Evolutionary conservation across 2,329 filamentous ascomycete species (phyloP).

Genomic region (Pseudogymnoascus sp.): DNA sequence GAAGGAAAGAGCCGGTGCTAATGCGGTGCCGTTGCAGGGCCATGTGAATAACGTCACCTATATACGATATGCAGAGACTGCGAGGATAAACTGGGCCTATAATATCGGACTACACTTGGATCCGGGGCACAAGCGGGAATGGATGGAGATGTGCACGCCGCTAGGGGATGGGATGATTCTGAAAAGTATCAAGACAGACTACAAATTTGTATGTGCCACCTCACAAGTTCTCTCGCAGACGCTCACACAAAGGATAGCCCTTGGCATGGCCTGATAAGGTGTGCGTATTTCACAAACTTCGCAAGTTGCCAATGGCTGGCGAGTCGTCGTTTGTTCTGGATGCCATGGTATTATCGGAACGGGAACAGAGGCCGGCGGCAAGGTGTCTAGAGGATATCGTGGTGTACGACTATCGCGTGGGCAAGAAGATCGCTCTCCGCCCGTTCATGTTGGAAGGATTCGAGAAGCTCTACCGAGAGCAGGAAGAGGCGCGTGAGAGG

Average conservation of each 20-base stretch:
- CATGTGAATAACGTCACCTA: slow-evolving; percentile 87
- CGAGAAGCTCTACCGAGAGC: slow-evolving; percentile 47
- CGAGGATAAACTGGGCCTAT: slow-evolving; percentile 67
- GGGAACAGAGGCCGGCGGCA: slow-evolving; percentile 62
- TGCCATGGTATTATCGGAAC: slow-evolving; percentile 64
- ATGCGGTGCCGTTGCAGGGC: slow-evolving; percentile 34
- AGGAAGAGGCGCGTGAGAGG: slow-evolving; percentile 47
- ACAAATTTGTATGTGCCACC: slow-evolving; percentile 64
- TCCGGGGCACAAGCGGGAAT: slow-evolving; percentile 50
- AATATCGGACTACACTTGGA: slow-evolving; percentile 59
- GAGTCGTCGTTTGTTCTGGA: slow-evolving; percentile 49
- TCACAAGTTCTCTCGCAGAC: background rate
- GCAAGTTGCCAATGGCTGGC: slow-evolving; percentile 37
- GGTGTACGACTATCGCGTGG: slow-evolving; percentile 62
- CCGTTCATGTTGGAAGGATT: slow-evolving; percentile 56
- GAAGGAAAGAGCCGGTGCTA: slow-evolving; percentile 1
- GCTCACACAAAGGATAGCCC: slow-evolving; percentile 43
- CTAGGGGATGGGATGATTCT: slow-evolving; percentile 65
- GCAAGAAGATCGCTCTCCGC: slow-evolving; percentile 47
- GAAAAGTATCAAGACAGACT: slow-evolving; percentile 70
- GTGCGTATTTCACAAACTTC: slow-evolving; percentile 74
- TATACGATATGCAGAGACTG: slow-evolving; percentile 73
- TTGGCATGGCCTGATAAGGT: slow-evolving; percentile 77
- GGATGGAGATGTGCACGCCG: slow-evolving; percentile 61
- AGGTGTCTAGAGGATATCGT: slow-evolving; percentile 69